phyloP scores from a whole-genome alignment of 1,284 basidiomycete genomes.

The Pseudozyma flocculosa region DNA sequence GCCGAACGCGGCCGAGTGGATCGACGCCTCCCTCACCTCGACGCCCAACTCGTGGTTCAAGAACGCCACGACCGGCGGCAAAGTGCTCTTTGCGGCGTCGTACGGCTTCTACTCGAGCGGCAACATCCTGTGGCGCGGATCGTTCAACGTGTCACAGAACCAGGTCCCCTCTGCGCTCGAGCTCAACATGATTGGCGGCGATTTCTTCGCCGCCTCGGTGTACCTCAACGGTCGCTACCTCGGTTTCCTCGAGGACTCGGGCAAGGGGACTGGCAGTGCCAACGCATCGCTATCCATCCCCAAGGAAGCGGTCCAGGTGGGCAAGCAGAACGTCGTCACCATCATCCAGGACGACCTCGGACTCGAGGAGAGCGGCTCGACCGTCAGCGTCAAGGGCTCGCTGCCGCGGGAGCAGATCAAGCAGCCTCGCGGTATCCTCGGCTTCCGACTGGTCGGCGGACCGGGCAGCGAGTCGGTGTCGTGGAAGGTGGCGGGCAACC shows the following conservation, averaged over 20 bases:
- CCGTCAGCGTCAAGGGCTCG: background rate
- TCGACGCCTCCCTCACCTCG: slow-evolving; percentile 67
- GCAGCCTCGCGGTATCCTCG: slow-evolving; percentile 60
- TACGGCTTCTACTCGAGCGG: slow-evolving; percentile 65
- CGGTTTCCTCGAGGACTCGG: slow-evolving; percentile 61
- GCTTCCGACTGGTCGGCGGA: slow-evolving; percentile 57
- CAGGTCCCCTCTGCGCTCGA: slow-evolving; percentile 66
- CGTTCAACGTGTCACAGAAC: slow-evolving; percentile 62
- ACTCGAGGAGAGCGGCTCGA: slow-evolving; percentile 60
- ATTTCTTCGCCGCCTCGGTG: slow-evolving; percentile 74
- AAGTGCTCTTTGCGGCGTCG: slow-evolving; percentile 63
- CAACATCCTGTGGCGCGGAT: slow-evolving; percentile 75
- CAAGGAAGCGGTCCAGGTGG: slow-evolving; percentile 60
- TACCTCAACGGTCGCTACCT: slow-evolving; percentile 77
- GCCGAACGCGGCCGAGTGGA: slow-evolving; percentile 61
- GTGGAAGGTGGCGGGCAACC: slow-evolving; percentile 80
- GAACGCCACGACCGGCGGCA: slow-evolving; percentile 64
- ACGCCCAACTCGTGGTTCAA: slow-evolving; percentile 66
- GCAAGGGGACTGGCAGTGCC: slow-evolving; percentile 27
- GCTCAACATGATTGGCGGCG: slow-evolving; percentile 73
- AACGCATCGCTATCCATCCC: slow-evolving; percentile 62
- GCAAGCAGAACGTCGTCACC: slow-evolving; percentile 69
- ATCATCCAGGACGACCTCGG: slow-evolving; percentile 80
- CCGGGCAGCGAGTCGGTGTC: slow-evolving; percentile 59
- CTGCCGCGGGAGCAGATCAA: slow-evolving; percentile 22